These are phyloP conservation scores for Pholiota adiposa DNA, from an alignment of 1,284 basidiomycete genomes.

Conservation along the genomic window DNA sequence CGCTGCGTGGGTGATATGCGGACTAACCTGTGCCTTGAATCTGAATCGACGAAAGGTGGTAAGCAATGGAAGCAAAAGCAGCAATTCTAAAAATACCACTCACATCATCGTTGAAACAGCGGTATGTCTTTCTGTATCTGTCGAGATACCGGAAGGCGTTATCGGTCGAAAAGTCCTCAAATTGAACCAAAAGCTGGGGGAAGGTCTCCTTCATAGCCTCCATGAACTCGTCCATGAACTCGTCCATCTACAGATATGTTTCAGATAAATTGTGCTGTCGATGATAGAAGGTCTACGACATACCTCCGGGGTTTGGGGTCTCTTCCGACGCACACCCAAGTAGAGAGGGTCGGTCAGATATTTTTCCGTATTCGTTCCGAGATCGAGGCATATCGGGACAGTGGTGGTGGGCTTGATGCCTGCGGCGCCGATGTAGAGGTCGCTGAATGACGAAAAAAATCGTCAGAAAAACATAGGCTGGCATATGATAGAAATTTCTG, in stretches of 20 bases:
- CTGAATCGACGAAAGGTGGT: conserved; percentile 34
- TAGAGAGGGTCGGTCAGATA: conserved; percentile 83
- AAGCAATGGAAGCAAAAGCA: conserved; percentile 8
- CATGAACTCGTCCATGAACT: conserved; percentile 87
- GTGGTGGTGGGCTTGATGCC: conserved; percentile 59
- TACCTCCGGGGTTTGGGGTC: conserved; percentile 56
- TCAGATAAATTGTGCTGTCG: conserved; percentile 2
- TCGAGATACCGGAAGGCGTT: conserved; percentile 78
- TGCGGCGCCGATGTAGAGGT: conserved; percentile 79
- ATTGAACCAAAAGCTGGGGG: conserved; percentile 79
- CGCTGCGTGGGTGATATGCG: not conserved
- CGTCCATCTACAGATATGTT: conserved; percentile 53
- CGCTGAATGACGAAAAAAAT: conserved; percentile 33
- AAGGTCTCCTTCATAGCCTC: conserved; percentile 66
- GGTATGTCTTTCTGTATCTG: conserved; percentile 62
- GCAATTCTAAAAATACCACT: conserved; percentile 12
- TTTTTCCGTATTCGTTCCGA: conserved; percentile 80
- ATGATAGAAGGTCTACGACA: conserved; percentile 4
- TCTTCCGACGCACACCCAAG: conserved; percentile 69
- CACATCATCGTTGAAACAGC: conserved; percentile 85
- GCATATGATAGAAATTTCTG: not conserved
- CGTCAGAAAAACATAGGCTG: not conserved
- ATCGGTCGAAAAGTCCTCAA: conserved; percentile 82
- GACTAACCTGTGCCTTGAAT: conserved; percentile 60
- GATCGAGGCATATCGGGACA: conserved; percentile 74